Percentiles rank a stretch among this genome's conserved stretches.
Conservation (phyloP, 345 rosid species). For the Gossypium australe region DNA sequence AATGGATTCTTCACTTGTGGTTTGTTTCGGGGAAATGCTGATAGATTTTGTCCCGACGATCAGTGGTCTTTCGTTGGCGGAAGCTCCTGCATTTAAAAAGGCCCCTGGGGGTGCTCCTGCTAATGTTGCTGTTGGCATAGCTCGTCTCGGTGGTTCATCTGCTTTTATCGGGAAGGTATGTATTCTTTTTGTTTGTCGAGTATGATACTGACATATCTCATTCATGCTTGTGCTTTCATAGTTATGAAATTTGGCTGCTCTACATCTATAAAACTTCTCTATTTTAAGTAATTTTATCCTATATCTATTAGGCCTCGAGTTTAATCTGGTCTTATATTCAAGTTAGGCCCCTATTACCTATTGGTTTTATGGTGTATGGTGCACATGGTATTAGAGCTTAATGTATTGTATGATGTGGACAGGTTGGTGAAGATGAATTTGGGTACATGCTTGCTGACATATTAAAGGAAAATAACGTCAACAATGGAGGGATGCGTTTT, state of each 20-base stretch:
- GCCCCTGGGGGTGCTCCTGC: constrained; percentile 99
- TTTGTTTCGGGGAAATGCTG: constrained; percentile 94
- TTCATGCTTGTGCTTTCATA: neutral
- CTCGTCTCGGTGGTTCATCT: constrained; percentile 91
- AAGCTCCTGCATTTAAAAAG: constrained; percentile 84
- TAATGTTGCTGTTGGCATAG: constrained; percentile 88
- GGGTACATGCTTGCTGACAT: constrained; percentile 93
- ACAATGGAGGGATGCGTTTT: constrained; percentile 75
- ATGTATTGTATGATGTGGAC: constrained; percentile 18
- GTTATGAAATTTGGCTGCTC: neutral
- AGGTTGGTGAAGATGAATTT: constrained; percentile 99
- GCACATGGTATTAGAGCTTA: neutral
- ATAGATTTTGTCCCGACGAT: constrained; percentile 90
- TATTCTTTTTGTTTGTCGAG: neutral
- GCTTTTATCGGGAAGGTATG: constrained; percentile 90
- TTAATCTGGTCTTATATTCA: neutral
- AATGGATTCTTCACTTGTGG: constrained; percentile 56
- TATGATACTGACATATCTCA: neutral
- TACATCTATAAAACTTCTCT: neutral
- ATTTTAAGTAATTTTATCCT: neutral
- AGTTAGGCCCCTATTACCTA: neutral
- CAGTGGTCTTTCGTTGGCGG: constrained; percentile 78
- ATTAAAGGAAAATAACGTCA: constrained; percentile 79
- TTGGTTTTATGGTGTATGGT: neutral
- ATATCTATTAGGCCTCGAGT: neutral